These are phyloP conservation scores for Corylus heterophylla DNA, from an alignment of 306 rosid genomes.

Conservation along the genomic window DNA sequence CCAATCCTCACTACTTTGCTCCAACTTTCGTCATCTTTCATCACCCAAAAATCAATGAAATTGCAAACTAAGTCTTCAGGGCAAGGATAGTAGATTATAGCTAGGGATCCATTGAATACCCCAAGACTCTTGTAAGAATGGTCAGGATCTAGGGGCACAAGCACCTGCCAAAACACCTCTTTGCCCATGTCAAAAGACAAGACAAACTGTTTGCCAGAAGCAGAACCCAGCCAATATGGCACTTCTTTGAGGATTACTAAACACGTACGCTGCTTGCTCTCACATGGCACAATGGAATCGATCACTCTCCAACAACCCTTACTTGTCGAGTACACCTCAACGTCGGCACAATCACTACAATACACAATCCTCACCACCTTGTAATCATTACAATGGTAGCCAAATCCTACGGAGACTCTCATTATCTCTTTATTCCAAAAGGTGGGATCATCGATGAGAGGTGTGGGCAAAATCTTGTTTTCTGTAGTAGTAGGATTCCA, in stretches of 20 bases:
- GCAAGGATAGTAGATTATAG: no score
- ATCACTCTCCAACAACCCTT: slow-evolving; percentile 1
- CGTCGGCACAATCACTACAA: not conserved
- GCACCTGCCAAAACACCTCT: not conserved
- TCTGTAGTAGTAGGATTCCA: slow-evolving; percentile 3
- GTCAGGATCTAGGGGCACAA: no score
- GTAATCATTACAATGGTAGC: not conserved
- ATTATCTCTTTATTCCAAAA: not conserved
- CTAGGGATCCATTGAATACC: no score
- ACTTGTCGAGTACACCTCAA: not conserved
- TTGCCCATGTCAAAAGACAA: slow-evolving; percentile 15
- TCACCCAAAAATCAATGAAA: no score
- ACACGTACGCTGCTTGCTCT: not conserved
- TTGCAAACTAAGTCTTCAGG: no score
- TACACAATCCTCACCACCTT: slow-evolving; percentile 11
- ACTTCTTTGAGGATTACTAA: not conserved
- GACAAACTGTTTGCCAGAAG: not conserved
- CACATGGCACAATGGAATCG: not conserved
- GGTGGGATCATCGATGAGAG: not conserved
- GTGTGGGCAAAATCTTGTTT: not conserved
- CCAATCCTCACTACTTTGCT: no score
- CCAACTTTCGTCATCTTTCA: no score
- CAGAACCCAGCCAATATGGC: slow-evolving; percentile 4
- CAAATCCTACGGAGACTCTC: not conserved
- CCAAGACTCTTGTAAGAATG: no score